Evolutionary conservation across 2,329 filamentous ascomycete species (phyloP), one percentile per base, ranked within the genome.

Genomic region (Apiospora koreana): DNA sequence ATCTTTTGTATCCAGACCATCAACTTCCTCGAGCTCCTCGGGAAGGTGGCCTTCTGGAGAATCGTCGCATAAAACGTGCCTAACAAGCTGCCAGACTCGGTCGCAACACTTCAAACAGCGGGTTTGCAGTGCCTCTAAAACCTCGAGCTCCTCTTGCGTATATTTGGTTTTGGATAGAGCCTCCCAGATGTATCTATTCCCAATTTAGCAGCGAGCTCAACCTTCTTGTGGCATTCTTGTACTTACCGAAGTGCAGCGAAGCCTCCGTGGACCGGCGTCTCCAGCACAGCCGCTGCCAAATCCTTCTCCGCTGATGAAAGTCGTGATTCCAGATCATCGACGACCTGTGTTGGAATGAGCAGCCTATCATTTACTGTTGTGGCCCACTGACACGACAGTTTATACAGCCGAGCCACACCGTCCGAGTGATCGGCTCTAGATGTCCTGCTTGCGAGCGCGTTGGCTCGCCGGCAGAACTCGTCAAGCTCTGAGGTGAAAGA

Each of bases 401-500:
- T 90, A 72, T 92, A 92, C 2, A 92, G 86, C 68, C 94, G 90
- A 43, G 95, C 95, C 65, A 96, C 91, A 12, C 95, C 95, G 81
- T 99, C 95, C 1, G 95, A 94, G 79, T 97, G 94, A 78, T 98
- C 95, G 16, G 94, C 95, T 72, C 96, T 88, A 28, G 94, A 94
- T 5, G 94, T 97, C 35, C 83, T 85, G 28, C 90, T 86, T 70
- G 93, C 91, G 43, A 88, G 83, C 4, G 81, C 80, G 70, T 91
- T 87, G 1, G 89, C 88, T 69, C 85, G 84, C 1, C 72, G 75
- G 48, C 88, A 83, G 69, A 91, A 87, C 21, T 82, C 80, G 4
- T 72, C 73, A 38, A 91, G 79, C 12, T 86, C 75, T 9, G 77
- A 74, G 1, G 77, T 69, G 12, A 79, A 73, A 2, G 74, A 73